Conservation (phyloP, 257 asterid species). For the Solanum pimpinellifolium region DNA sequence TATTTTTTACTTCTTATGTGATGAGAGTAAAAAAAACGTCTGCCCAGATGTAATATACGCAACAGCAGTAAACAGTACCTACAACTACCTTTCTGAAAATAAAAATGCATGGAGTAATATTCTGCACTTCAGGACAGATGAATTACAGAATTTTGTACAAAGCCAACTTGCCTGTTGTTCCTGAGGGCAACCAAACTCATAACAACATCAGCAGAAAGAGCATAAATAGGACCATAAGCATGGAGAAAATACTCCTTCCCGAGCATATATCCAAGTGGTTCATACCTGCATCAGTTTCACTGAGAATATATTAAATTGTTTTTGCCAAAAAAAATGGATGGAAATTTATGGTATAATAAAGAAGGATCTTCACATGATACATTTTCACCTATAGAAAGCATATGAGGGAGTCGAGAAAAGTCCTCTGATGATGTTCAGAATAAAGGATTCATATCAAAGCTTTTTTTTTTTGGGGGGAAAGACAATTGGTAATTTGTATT, state of each 20-base stretch:
- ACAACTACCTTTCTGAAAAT: neutral
- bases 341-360: neutral
- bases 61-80: neutral
- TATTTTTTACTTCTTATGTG: neutral
- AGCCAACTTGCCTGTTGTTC: constrained; percentile 68
- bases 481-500: neutral
- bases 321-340: neutral
- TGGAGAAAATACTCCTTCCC: constrained; percentile 96
- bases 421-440: neutral
- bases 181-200: constrained; percentile 81
- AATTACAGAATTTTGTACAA: neutral
- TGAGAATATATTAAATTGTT: neutral
- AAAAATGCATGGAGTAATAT: neutral
- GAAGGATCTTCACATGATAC: neutral
- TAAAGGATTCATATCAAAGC: neutral
- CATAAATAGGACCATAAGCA: constrained; percentile 96
- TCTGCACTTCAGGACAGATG: neutral
- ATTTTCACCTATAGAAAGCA: neutral
- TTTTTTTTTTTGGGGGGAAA: neutral
- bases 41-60: neutral
- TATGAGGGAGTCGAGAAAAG: neutral
- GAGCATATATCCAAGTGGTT: constrained; percentile 66
- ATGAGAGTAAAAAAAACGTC: neutral
- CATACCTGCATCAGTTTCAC: constrained; percentile 61
- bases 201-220: constrained; percentile 93